Conservation (phyloP, 306 rosid genomes). For the Vigna hirtella region DNA sequence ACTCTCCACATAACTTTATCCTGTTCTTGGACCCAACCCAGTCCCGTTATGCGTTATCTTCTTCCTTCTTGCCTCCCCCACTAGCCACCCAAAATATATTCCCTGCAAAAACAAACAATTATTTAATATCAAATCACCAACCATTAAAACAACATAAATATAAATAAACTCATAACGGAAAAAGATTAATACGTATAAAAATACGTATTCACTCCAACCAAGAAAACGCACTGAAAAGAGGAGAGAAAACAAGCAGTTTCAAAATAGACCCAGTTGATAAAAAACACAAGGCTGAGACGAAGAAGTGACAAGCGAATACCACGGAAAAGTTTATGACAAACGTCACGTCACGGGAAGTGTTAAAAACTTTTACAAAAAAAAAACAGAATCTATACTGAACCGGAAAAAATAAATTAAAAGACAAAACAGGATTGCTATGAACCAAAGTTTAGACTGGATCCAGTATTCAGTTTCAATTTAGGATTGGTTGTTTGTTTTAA, state of each 20-base stretch:
- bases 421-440: neutral
- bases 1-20: constrained; percentile 11
- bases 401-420: neutral
- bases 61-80: neutral
- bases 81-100: constrained; percentile 4
- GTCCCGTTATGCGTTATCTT: neutral
- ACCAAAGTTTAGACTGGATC: constrained; percentile 10
- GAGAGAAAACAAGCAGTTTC: neutral
- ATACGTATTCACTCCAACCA: neutral
- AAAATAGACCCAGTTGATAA: neutral
- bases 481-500: neutral
- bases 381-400: neutral
- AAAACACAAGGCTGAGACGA: neutral
- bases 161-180: neutral
- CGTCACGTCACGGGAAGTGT: neutral
- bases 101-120: constrained; percentile 49
- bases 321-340: neutral
- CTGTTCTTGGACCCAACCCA: constrained; percentile 37
- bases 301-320: too few relatives aligned
- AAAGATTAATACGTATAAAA: neutral
- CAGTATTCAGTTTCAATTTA: constrained; percentile 13
- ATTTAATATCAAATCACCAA: neutral
- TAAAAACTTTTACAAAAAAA: neutral
- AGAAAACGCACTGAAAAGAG: neutral
- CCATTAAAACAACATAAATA: neutral